Evolutionary conservation across 345 rosid genomes (phyloP).

Genomic region (Camelina hispida): DNA sequence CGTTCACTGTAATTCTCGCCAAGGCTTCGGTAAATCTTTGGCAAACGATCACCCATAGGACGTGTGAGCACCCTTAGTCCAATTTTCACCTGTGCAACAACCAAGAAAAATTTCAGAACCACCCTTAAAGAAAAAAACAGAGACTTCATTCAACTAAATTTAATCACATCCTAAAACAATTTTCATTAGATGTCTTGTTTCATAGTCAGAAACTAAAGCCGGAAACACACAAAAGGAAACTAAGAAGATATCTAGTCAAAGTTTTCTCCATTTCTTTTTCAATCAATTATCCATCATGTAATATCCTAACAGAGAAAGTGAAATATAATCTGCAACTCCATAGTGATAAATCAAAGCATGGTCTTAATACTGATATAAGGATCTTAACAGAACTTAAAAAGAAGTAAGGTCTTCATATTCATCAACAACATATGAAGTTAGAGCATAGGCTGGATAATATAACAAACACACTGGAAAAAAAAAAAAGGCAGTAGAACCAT

Average conservation of each 20-base stretch:
- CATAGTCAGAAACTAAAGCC: too few species aligned
- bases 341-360: slow-evolving; percentile 2
- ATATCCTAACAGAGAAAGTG: neutral
- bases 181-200: neutral
- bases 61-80: slow-evolving; percentile 96
- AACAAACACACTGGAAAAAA: slow-evolving; percentile 1
- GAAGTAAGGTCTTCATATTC: slow-evolving; percentile 16
- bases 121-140: neutral
- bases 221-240: too few species aligned
- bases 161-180: neutral
- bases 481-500: neutral
- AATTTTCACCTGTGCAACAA: slow-evolving; percentile 72
- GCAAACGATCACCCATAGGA: slow-evolving; percentile 71
- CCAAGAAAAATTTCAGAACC: neutral
- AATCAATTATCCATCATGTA: neutral
- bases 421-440: neutral
- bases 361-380: slow-evolving; percentile 12
- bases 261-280: neutral
- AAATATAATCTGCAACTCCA: neutral
- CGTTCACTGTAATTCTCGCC: slow-evolving; percentile 89
- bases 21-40: slow-evolving; percentile 75
- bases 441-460: neutral
- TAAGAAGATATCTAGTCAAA: too few species aligned
- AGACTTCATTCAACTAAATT: neutral
- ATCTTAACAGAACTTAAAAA: neutral